Conservation (phyloP, 106 monocot species). For the Cymbidium sinense region DNA sequence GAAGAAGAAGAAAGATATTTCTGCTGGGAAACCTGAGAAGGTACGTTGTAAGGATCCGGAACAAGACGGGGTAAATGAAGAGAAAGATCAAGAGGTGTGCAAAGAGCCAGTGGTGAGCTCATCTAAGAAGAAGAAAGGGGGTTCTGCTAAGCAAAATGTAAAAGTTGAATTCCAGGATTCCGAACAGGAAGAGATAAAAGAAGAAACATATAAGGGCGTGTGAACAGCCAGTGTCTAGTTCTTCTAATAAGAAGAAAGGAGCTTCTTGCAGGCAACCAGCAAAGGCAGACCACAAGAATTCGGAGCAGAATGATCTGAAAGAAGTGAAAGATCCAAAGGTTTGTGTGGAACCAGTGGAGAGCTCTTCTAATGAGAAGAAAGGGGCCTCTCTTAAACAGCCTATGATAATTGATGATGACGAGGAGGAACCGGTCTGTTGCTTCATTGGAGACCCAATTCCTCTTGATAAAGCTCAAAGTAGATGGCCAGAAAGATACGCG, state of each 20-base stretch:
- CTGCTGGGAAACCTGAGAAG: not conserved
- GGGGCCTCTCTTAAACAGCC: not conserved
- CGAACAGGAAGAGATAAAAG: not conserved
- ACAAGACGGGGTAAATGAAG: not conserved
- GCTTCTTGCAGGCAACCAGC: not conserved
- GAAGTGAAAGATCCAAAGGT: not conserved
- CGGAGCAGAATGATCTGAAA: not conserved
- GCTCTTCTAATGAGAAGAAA: not conserved
- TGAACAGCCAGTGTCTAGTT: not conserved
- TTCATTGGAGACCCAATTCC: conserved; percentile 49
- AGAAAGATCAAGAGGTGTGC: not conserved
- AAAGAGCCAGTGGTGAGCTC: not conserved
- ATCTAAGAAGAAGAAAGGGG: not conserved
- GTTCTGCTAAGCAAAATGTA: not conserved
- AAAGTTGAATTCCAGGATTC: not conserved
- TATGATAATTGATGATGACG: not conserved
- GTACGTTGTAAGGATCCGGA: no score
- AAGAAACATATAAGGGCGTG: not conserved
- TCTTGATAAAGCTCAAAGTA: conserved; percentile 23
- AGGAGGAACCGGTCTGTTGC: conserved; percentile 15
- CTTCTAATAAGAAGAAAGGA: not conserved
- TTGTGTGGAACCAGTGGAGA: not conserved
- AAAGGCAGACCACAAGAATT: not conserved
- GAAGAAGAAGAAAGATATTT: not conserved
- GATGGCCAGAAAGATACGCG: conserved; percentile 56